These are phyloP conservation scores for Murraya koenigii DNA, from an alignment of 345 rosid species.

Conservation along the genomic window DNA sequence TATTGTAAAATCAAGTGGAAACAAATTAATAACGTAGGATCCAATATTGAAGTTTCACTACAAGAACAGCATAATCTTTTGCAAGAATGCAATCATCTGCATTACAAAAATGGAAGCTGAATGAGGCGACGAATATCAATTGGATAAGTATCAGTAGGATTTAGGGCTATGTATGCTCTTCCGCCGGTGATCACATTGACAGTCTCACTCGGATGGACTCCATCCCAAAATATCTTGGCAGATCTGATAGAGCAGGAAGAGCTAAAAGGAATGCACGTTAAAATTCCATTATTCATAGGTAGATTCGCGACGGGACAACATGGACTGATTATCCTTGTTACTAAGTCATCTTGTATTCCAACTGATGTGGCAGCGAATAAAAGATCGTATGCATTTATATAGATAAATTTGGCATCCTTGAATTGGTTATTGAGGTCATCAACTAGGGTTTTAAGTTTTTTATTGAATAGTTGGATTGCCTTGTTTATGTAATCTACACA, in stretches of 20 bases:
- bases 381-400: constrained; percentile 11
- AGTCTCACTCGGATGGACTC: constrained; percentile 45
- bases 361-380: background rate
- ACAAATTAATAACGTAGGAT: no score
- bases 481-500: constrained; percentile 24
- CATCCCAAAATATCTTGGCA: constrained; percentile 42
- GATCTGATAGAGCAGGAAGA: constrained; percentile 35
- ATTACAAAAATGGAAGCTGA: background rate
- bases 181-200: constrained; percentile 29
- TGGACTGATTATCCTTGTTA: background rate
- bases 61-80: background rate
- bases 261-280: constrained; percentile 39
- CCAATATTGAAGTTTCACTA: background rate
- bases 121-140: background rate
- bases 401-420: constrained; percentile 27
- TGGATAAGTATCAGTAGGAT: background rate
- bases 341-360: background rate
- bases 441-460: constrained; percentile 18
- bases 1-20: no score
- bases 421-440: constrained; percentile 19
- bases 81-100: no score
- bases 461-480: constrained; percentile 21
- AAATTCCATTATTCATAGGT: constrained; percentile 27
- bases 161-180: constrained; percentile 28
- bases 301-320: background rate